Base-by-base conservation (phyloP, 1,284 basidiomycete genomes). In the Trichosporon sp. region DNA sequence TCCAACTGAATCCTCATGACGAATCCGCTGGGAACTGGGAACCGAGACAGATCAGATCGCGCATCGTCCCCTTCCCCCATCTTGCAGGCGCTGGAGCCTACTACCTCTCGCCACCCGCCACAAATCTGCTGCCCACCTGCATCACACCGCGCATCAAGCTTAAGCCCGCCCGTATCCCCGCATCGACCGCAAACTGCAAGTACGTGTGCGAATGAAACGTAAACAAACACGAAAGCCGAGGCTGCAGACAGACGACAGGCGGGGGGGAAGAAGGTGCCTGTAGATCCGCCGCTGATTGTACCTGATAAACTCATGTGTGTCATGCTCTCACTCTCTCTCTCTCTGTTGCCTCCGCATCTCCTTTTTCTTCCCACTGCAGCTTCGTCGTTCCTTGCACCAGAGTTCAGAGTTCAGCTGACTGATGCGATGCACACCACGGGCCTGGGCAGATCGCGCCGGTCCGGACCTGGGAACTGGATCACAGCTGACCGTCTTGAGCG, bases 251-350 rank as follows among this genome's bases (percentile, higher is more conserved):
- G 26, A 54, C 38, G 38, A 16, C 19, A 11, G 19, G 26, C 26
- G 10, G 21, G 8, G 51, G 14, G 21, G 21, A 26, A 54, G 26
- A 26, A 26, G n/a, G 51, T 54, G 51, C 51, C 51, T 54, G 51
- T 54, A 54, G 51, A 54, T 54, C 51, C 51, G 51, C 51, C 51
- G 51, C 51, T 54, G 51, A 54, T 54, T 54, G 51, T 54, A 54
- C 51, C 51, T 54, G 51, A 54, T 26, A 54, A 21, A 21, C 19
- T 54, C 51, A 54, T 54, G 2, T 26, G 26, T 26, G 26, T 26
- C 26, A 26, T 26, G 26, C 26, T 26, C 26, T 26, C 26, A 26
- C 26, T 26, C 26, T 26, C 26, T 26, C 26, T 26, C 26, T 26
- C 26, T 26, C 26, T 26, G 26, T 26, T 26, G 26, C 26, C 26